A percentile compares a stretch with the other conserved stretches of the same genome.
These are phyloP conservation scores for Lichtheimia hyalospora DNA, from an alignment of 371 early-diverging fungal species.

Conservation along the genomic window DNA sequence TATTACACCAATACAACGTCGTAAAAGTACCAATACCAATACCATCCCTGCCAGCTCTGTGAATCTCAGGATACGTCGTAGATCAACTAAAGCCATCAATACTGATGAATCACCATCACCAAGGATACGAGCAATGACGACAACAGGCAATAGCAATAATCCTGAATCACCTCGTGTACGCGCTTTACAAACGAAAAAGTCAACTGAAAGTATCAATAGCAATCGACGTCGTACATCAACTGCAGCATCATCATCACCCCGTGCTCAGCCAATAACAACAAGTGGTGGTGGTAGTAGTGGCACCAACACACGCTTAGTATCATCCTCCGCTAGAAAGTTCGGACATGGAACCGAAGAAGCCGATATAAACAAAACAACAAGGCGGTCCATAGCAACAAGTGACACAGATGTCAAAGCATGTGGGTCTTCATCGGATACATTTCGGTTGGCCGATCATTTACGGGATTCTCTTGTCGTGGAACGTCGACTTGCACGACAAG, in stretches of 20 bases:
- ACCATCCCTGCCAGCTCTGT: not conserved
- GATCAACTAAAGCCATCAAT: not conserved
- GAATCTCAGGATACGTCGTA: constrained; percentile 11
- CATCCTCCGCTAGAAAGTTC: not conserved
- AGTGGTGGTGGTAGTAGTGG: not conserved
- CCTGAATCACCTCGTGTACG: constrained; percentile 20
- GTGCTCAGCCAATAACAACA: not conserved
- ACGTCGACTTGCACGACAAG: constrained; percentile 29
- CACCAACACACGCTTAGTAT: not conserved
- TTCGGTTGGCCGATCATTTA: constrained; percentile 33
- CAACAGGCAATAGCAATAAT: constrained; percentile 3
- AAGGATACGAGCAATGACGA: not conserved
- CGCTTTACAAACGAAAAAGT: constrained; percentile 20
- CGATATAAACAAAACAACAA: not conserved
- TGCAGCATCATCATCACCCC: not conserved
- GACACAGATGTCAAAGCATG: constrained; percentile 9
- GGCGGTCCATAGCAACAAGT: not conserved
- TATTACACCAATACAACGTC: constrained; percentile 4
- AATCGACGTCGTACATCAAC: constrained; percentile 1
- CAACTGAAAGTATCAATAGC: constrained; percentile 12
- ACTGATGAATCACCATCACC: not conserved
- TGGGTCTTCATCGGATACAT: constrained; percentile 5
- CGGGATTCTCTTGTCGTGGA: constrained; percentile 35
- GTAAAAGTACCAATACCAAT: constrained; percentile 18
- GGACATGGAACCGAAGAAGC: no score